Conservation (phyloP, 2,329 filamentous ascomycete genomes). For the Thelonectria olida region DNA sequence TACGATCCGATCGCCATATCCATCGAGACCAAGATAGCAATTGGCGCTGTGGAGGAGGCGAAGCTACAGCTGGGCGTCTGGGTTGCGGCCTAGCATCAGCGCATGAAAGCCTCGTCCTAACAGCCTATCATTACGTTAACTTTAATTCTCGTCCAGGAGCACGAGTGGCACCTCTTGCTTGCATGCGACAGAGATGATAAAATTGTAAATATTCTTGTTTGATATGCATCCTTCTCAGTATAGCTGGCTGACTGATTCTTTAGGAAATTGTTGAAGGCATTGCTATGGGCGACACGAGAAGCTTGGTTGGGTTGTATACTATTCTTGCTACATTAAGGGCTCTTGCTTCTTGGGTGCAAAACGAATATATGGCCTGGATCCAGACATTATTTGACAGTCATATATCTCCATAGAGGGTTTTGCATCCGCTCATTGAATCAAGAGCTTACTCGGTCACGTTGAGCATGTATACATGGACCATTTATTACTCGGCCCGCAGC, state of each 20-base stretch:
- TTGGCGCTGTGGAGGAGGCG: background rate
- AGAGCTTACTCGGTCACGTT: too few species aligned
- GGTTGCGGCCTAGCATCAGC: slow-evolving; percentile 7
- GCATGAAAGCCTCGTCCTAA: background rate
- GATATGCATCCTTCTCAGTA: too few species aligned
- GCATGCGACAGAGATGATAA: slow-evolving; percentile 13
- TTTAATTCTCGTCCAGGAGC: slow-evolving; percentile 13
- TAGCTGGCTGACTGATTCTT: background rate
- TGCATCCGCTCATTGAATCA: too few species aligned
- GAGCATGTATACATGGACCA: too few species aligned
- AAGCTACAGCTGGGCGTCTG: too few species aligned
- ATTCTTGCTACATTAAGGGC: slow-evolving; percentile 1
- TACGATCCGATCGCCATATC: slow-evolving; percentile 2
- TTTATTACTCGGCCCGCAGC: too few species aligned
- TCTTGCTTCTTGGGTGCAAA: slow-evolving; percentile 7
- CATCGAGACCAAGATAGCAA: slow-evolving; percentile 1
- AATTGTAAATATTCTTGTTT: background rate
- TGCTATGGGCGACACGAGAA: slow-evolving; percentile 7
- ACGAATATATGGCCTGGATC: too few species aligned
- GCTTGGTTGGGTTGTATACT: slow-evolving; percentile 1
- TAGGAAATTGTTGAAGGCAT: slow-evolving; percentile 14
- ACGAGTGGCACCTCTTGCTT: slow-evolving; percentile 21
- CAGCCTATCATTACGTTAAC: slow-evolving; percentile 15
- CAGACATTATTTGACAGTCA: too few species aligned
- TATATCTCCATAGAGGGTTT: too few species aligned